Base-by-base conservation (phyloP, 257 asterid species). In the Nicotiana undulata region DNA sequence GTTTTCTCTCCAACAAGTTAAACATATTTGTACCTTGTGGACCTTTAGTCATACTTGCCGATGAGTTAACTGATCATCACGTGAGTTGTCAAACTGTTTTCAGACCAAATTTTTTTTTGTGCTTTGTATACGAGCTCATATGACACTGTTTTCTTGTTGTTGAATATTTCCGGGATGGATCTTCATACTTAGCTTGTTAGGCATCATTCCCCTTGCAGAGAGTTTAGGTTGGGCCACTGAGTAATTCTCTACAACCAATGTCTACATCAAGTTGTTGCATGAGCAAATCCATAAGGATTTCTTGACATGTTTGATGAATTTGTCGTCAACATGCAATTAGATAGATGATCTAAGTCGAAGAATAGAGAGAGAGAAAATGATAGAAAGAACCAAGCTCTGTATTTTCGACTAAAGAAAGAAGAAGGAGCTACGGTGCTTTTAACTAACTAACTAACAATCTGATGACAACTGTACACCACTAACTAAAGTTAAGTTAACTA, bases 201-300 rank as follows among this genome's bases (percentile, higher is more conserved):
- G 97, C 76, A 93, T 89, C 88, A 87, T 90, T 70, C 97, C 97
- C 3, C 80, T 91, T 86, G 97, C 95, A 13, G 97, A 91, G 85
- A 92, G 97, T 20, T 88, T 93, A 88, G 97, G 97, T 81, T 93
- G 93, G 94, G 89, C 92, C 60, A 91, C 95, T 78, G 97, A 93
- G 97, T 93, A 93, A 85, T 85, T 88, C 83, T 86, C 83, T 77
- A 64, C 17, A 61, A 37, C 52, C 79, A 63, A 77, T 79, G 63
- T 67, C 77, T 79, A 3, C 32, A n/a, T n/a, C n/a, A 40, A 44
- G 2, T 6, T 2, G 20, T 70, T 70, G 77, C 58, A 40, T 70
- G 58, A 70, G 58, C 5, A 68, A n/a, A 68, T 37, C 3, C 37
- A 5, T 34, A 67, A 5, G 18, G 24, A 34, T 65, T 65, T 65